These are phyloP conservation scores for Metarhizium rileyi DNA, from an alignment of 2,329 filamentous ascomycete species.

Conservation along the genomic window DNA sequence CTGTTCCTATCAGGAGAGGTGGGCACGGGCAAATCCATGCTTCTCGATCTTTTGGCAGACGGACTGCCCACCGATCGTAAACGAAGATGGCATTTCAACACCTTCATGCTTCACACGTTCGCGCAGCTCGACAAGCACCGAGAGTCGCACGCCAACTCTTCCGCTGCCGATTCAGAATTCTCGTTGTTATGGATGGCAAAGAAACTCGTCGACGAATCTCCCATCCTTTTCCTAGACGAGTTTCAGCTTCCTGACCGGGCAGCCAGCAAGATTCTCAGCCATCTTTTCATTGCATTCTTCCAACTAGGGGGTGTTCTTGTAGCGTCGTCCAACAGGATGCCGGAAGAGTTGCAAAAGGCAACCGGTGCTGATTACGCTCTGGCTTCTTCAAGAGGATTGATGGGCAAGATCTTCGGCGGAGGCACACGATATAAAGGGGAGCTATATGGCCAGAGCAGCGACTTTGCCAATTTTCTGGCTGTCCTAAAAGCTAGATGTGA, in stretches of 20 bases:
- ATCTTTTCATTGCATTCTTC: constrained; percentile 71
- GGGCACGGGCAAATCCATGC: constrained; percentile 75
- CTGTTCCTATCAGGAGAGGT: constrained; percentile 74
- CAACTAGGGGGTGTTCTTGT: constrained; percentile 72
- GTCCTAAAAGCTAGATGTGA: constrained; percentile 70
- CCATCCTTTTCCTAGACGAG: constrained; percentile 72
- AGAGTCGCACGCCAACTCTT: constrained; percentile 19
- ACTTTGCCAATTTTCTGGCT: constrained; percentile 68
- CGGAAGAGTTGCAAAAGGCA: constrained; percentile 69
- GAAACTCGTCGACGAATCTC: constrained; percentile 64
- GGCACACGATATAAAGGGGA: constrained; percentile 30
- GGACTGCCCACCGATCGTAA: constrained; percentile 66
- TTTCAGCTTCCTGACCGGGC: constrained; percentile 75
- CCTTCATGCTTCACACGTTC: constrained; percentile 72
- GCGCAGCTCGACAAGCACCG: constrained; percentile 61
- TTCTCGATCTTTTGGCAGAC: constrained; percentile 73
- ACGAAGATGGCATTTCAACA: constrained; percentile 73
- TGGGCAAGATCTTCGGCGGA: constrained; percentile 38
- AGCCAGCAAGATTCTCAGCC: constrained; percentile 68
- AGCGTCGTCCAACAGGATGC: constrained; percentile 75
- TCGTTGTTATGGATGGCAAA: constrained; percentile 65
- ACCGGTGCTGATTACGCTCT: constrained; percentile 58
- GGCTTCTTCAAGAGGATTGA: constrained; percentile 41
- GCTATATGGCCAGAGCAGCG: constrained; percentile 51
- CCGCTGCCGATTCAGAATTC: constrained; percentile 36